These are phyloP conservation scores for Halophytophthora batemanensis DNA, from an alignment of 352 stramenopile genomes.

Conservation along the genomic window DNA sequence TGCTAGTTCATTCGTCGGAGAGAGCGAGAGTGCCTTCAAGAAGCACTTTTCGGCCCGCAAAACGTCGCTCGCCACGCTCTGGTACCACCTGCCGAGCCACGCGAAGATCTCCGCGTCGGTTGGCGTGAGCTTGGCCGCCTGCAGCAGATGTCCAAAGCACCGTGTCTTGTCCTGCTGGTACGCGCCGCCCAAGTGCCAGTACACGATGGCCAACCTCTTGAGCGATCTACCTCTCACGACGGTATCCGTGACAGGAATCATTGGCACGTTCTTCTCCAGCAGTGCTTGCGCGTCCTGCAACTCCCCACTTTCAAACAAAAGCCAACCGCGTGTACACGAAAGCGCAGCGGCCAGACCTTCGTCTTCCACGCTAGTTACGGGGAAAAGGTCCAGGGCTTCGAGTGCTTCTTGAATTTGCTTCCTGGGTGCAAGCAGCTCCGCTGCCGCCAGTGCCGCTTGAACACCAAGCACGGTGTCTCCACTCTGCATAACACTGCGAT, in stretches of 20 bases:
- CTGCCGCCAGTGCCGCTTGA: conserved; percentile 36
- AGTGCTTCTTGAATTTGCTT: conserved; percentile 29
- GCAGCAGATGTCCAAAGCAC: conserved; percentile 64
- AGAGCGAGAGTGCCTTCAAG: conserved; percentile 72
- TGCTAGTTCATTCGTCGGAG: conserved; percentile 47
- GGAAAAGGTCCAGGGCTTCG: conserved; percentile 25
- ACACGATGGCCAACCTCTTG: conserved; percentile 77
- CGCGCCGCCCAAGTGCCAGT: conserved; percentile 58
- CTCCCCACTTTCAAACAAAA: conserved; percentile 42
- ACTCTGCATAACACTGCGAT: conserved; percentile 26
- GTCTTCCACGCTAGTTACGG: conserved; percentile 14
- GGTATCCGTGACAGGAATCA: conserved; percentile 18
- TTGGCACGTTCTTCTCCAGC: conserved; percentile 34
- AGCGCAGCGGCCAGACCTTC: conserved; percentile 17
- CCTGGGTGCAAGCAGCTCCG: conserved; percentile 45
- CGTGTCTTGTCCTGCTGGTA: conserved; percentile 49
- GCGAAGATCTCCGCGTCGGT: conserved; percentile 65
- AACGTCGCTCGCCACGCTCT: conserved; percentile 50
- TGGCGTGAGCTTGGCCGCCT: conserved; percentile 71
- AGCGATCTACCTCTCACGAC: conserved; percentile 30
- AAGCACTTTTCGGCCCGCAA: conserved; percentile 84
- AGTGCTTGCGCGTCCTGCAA: conserved; percentile 29
- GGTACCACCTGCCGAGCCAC: conserved; percentile 79
- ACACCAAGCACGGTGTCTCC: conserved; percentile 19
- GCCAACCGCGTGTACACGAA: conserved; percentile 43